A percentile compares a stretch with the other conserved stretches of the same genome.
These are phyloP conservation scores for Senna siamea DNA, from an alignment of 306 rosid genomes.

Conservation along the genomic window DNA sequence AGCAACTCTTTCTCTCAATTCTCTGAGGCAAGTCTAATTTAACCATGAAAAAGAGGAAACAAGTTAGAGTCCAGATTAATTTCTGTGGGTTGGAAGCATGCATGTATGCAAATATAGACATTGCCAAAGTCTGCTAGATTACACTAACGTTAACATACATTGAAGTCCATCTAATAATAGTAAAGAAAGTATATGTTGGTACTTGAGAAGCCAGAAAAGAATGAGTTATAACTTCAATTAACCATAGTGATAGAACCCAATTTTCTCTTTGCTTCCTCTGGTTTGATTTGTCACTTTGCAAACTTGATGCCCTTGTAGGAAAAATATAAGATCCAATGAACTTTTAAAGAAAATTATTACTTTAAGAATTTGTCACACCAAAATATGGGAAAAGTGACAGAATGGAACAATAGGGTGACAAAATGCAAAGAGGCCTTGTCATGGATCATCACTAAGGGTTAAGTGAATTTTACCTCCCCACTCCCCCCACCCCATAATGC, in stretches of 20 bases:
- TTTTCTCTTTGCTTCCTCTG: neutral
- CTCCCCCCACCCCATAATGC: too few species aligned
- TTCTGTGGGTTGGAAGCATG: slow-evolving; percentile 7
- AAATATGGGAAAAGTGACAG: neutral
- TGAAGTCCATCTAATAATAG: neutral
- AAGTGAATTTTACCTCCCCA: too few species aligned
- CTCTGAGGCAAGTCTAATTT: slow-evolving; percentile 70
- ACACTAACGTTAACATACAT: neutral
- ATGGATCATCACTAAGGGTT: too few species aligned
- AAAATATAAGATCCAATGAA: neutral
- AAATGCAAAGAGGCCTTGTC: neutral
- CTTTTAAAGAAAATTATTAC: neutral
- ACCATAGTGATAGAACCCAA: neutral
- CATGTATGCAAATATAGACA: neutral
- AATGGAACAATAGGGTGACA: neutral
- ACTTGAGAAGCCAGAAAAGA: neutral
- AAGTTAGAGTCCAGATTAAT: neutral
- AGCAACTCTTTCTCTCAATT: slow-evolving; percentile 91
- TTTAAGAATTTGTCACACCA: neutral
- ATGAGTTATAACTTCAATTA: neutral
- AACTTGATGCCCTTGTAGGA: neutral
- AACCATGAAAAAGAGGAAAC: neutral
- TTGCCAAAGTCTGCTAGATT: neutral
- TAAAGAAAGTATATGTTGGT: neutral
- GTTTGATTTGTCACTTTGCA: neutral